Percentiles rank a stretch among this genome's conserved stretches.
These are phyloP conservation scores for Achaetomiella virescens DNA, from an alignment of 495 filamentous ascomycete species.

Conservation along the genomic window DNA sequence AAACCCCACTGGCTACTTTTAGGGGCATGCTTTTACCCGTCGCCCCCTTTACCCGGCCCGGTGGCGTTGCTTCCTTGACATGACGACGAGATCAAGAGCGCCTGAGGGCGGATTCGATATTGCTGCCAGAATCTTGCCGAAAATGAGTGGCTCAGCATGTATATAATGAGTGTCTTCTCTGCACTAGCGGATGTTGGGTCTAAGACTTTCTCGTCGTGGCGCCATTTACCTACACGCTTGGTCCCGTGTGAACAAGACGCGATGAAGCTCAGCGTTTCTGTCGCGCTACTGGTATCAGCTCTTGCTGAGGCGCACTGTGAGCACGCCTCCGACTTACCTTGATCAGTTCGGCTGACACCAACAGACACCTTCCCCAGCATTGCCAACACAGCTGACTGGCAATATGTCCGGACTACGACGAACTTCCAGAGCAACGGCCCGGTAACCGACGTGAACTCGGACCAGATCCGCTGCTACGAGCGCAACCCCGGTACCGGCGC, in stretches of 20 bases:
- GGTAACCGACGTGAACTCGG: constrained; percentile 43
- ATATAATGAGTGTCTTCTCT: neutral
- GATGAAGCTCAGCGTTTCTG: constrained; percentile 35
- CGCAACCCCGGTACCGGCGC: constrained; percentile 33
- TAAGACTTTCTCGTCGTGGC: neutral
- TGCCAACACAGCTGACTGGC: constrained; percentile 37
- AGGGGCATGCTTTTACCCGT: constrained; percentile 1
- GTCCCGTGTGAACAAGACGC: neutral
- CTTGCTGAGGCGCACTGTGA: constrained; percentile 40
- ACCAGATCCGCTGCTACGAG: constrained; percentile 48
- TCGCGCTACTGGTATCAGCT: constrained; percentile 29
- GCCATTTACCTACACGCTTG: neutral
- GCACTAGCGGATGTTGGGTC: neutral
- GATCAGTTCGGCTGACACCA: neutral
- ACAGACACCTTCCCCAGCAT: constrained; percentile 30
- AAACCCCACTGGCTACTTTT: neutral
- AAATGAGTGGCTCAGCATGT: neutral
- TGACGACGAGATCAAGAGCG: neutral
- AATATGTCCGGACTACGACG: constrained; percentile 41
- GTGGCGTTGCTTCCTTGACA: constrained; percentile 2
- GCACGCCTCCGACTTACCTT: neutral
- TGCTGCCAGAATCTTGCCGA: neutral
- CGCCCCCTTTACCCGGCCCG: neutral
- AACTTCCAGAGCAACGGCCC: constrained; percentile 50
- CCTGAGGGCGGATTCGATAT: neutral